Evolutionary conservation across 495 filamentous ascomycete genomes (phyloP), one percentile per base, ranked within the genome.

Genomic region (Umbilicaria muhlenbergii): DNA sequence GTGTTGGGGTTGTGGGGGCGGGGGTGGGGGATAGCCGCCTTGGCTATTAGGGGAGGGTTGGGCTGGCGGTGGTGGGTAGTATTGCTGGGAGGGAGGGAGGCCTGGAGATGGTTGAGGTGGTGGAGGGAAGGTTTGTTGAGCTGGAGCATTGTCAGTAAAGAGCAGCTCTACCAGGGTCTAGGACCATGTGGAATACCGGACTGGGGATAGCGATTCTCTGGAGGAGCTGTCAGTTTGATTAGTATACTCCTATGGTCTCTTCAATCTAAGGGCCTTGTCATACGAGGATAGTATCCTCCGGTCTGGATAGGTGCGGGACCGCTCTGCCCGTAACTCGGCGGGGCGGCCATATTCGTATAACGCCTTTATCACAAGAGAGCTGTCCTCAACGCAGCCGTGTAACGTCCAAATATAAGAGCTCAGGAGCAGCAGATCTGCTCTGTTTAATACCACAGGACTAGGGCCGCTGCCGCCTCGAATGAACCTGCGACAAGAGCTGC

Each of bases 61-160:
- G 50, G 21, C 37, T 17, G 53, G 55, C 16, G 50, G 57, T 24
- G 56, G 52, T 18, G 47, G 56, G 39, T 48, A 46, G 32, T 36
- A 56, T 19, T 15, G 18, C 34, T 42, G 36, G 7, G 17, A 12
- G n/a, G 46, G 7, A 28, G 24, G 24, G 5, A 28, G 24, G 24
- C 24, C 24, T 5, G 47, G 39, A 12, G 52, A 45, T 10, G 41
- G 39, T 14, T 62, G 51, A 31, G 54, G 63, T 2, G 65, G 64
- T 12, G 62, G 61, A 10, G 64, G 61, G 36, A 61, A 69, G 39
- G 46, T 47, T 42, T 58, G 51, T 5, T 60, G 59, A 12, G 61
- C 24, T 28, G 8, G 5, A 28, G 6, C 5, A 28, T 1, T 28
- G 24, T 28, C 8, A 28, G 24, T 28, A 28, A 1, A 28, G 24